phyloP scores from a whole-genome alignment of 495 filamentous ascomycete species.

The Tetracladium setigerum region DNA sequence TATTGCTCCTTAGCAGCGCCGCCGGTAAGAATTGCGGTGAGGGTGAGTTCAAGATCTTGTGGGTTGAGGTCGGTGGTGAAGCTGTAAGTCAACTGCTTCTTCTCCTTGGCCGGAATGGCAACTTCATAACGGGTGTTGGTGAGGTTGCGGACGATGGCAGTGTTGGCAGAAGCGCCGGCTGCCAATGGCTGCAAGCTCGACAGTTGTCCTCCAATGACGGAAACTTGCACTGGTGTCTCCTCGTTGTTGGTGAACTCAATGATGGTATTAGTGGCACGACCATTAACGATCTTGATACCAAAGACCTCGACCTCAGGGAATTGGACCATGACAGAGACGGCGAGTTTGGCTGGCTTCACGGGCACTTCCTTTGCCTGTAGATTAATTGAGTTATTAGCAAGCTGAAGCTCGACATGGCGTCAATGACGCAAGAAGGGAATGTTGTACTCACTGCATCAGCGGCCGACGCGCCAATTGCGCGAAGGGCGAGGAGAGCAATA shows the following conservation, averaged over 20 bases:
- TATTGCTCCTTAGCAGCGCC: constrained; percentile 59
- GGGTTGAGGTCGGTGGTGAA: constrained; percentile 92
- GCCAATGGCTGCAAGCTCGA: constrained; percentile 42
- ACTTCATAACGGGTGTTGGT: constrained; percentile 67
- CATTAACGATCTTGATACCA: constrained; percentile 92
- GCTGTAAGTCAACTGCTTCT: constrained; percentile 67
- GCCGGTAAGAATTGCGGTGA: constrained; percentile 62
- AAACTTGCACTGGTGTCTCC: constrained; percentile 62
- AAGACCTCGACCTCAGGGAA: constrained; percentile 91
- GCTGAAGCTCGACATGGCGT: constrained; percentile 20
- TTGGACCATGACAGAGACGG: constrained; percentile 64
- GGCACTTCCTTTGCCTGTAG: constrained; percentile 21
- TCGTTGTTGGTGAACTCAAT: constrained; percentile 82
- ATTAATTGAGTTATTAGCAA: constrained; percentile 12
- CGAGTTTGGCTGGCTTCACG: constrained; percentile 49
- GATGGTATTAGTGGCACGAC: constrained; percentile 74
- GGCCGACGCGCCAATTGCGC: constrained; percentile 54
- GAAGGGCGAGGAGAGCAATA: constrained; percentile 63
- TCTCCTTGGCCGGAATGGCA: constrained; percentile 70
- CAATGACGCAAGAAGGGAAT: constrained; percentile 5
- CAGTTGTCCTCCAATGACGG: constrained; percentile 72
- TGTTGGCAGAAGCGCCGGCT: constrained; percentile 41
- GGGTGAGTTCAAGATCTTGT: constrained; percentile 72
- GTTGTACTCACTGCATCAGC: constrained; percentile 46
- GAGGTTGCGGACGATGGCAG: constrained; percentile 70